Evolutionary conservation across 1,284 basidiomycete species (phyloP).

Genomic region (Trichosporon inkin): DNA sequence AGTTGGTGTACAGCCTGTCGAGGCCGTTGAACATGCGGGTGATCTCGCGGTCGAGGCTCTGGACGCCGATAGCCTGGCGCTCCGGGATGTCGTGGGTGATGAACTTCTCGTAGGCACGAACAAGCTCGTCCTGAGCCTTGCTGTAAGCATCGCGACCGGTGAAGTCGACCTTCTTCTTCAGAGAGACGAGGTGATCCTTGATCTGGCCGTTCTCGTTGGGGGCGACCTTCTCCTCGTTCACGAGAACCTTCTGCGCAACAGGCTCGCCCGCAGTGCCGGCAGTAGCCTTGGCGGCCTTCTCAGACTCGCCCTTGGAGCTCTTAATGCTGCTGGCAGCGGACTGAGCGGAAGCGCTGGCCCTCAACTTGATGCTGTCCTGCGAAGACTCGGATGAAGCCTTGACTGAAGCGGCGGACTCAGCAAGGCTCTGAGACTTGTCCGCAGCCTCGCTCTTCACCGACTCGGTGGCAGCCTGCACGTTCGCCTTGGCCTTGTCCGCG

Average conservation of each 20-base stretch:
- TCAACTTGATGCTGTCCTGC: background rate
- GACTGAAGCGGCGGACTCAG: too few relatives aligned
- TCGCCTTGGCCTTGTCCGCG: background rate
- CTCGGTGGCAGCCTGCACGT: conserved; percentile 9
- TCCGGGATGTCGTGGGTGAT: conserved; percentile 25
- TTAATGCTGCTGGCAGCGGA: background rate
- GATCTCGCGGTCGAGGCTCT: conserved; percentile 38
- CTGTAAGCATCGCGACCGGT: conserved; percentile 32
- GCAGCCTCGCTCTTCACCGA: conserved; percentile 4
- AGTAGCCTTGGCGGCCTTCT: conserved; percentile 2
- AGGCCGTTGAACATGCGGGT: conserved; percentile 39
- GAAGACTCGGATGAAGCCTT: too few relatives aligned
- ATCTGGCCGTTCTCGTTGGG: background rate
- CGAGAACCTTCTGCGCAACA: background rate
- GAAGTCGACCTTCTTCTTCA: conserved; percentile 34
- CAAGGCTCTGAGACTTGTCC: too few relatives aligned
- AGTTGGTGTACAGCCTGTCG: conserved; percentile 45
- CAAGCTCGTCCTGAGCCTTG: conserved; percentile 32
- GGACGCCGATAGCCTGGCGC: conserved; percentile 21
- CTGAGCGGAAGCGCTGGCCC: background rate
- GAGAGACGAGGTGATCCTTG: conserved; percentile 11
- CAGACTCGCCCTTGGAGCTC: background rate
- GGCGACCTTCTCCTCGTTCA: conserved; percentile 10
- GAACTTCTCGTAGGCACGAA: conserved; percentile 14
- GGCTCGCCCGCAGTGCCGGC: conserved; percentile 12